Base-by-base conservation (phyloP, 2,329 filamentous ascomycete genomes). In the Aspergillus fijiensis region DNA sequence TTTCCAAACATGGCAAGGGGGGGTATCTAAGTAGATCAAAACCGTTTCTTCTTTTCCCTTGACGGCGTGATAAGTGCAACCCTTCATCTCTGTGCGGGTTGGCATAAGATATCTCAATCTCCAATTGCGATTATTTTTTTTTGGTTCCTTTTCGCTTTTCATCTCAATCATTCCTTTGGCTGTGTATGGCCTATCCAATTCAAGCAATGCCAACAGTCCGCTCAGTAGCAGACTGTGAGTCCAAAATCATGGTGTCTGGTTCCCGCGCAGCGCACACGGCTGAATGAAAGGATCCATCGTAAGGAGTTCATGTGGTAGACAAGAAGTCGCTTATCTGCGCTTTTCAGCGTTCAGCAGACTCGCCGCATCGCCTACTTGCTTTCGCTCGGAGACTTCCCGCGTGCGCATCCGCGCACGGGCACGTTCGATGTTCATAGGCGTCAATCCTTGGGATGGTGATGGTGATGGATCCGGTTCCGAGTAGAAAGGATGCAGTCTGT, bases 341-440 rank as follows among this genome's bases (percentile, higher is more conserved):
- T 67, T 65, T 65, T 77, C 80, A 45, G 80, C 79, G 70, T 90
- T 87, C 69, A 94, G 83, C 81, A 92, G 84, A 72, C 86, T 87
- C 78, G 91, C 91, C 58, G 88, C 88, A 79, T 97, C 93, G 64
- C 92, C 93, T 58, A 96, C 93, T 79, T 97, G 93, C 76, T 90
- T 89, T 66, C 93, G 84, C 79, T 94, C 91, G 60, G 90, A 91
- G 61, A 97, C 84, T 78, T 96, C 93, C 64, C 86, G 79, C 66
- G 81, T 84, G 69, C 85, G 87, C 67, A 91, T 84, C 71, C 87
- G 89, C 73, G 92, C 87, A 71, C 89, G 86, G 78, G 88, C 87
- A 54, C 84, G 78, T 72, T 81, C 81, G 69, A 79, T 76, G 53
- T 80, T 78, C 74, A 81, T 81, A 60, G 72, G 76, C 74, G 81